Evolutionary conservation across 345 rosid genomes (phyloP), one percentile per base, ranked within the genome.

Genomic region (Ceriops decandra): DNA sequence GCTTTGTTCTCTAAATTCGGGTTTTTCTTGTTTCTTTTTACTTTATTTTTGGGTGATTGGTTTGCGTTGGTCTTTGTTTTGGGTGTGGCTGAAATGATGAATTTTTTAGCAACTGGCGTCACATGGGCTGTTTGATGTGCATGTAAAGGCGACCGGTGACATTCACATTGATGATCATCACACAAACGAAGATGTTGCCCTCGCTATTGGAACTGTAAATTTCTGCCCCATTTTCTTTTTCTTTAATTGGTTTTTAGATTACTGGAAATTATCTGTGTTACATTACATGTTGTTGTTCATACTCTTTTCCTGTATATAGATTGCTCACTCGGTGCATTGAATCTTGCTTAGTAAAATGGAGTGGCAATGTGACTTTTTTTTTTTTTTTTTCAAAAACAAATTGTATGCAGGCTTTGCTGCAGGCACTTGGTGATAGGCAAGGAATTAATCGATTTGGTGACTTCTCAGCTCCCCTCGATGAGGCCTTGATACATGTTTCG

Each of bases 141-240:
- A 88, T 53, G 96, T 90, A 52, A 86, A 82, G 87, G 98, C 92
- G 28, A 87, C 89, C 8, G 98, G 99, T 27, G 98, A 95, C 56
- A 70, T 79, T 83, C 98, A 90, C 79, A 95, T 95, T 9, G 98
- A 95, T 28, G 96, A 95, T 79, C 98, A 91, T 76, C 99, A 95
- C 70, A 87, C 91, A 0, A 95, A 90, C 67, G 97, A 95, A 82
- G 99, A 91, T 74, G 87, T 88, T 77, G 91, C 93, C 9, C 98
- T 91, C 72, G 95, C 98, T 75, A 80, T 91, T 74, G 98, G 99
- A 82, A 86, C 98, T 7, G 98, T 91, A 33, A 27, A 28, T 24
- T 4, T n/a, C 6, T 9, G 9, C 22, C 20, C 19, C 51, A 0
- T 24, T 24, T 24, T 28, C 30, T 64, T 33, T 21, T 20, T 57